Evolutionary conservation across 2,329 filamentous ascomycete genomes (phyloP), one percentile per base, ranked within the genome.

Genomic region (Xylariaceae sp.): DNA sequence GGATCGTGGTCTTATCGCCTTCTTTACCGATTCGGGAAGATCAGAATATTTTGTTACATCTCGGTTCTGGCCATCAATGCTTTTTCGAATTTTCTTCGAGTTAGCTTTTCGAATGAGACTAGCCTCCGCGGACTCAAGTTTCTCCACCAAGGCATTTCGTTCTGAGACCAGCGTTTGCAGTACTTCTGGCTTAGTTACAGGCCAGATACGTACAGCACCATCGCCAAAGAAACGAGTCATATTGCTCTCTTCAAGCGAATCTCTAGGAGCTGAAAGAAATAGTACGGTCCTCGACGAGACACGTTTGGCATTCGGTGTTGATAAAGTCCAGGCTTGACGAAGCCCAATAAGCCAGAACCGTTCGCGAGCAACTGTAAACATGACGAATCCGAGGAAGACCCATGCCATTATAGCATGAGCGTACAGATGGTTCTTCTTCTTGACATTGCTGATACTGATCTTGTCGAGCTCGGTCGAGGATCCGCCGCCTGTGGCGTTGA

Each of bases 271-370:
- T 1, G 89, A 88, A 1, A 92, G 89, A 72, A 96, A 96, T n/a
- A 99, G 82, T 6, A 97, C 92, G 1, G 92, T 97, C 23, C 92
- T 85, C 0, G 92, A 92, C 0, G 93, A 97, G 35, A 97, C 85
- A 15, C 92, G 88, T 62, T 86, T 88, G 23, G 91, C 83, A 67
- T 96, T 93, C 44, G 89, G 79, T 1, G 90, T 91, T 2, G 91
- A 90, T 51, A 96, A 80, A n/a, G 92, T 84, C 75, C 95, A 97
- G 1, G 93, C 93, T 74, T 97, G 94, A 60, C 93, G 89, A 46
- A 97, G 75, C 65, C 96, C 96, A 76, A 97, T 90, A 72, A 92
- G 96, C 81, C 88, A 97, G 64, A 99, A 87, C 68, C 87, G 87
- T 73, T 99, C 94, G 57, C 94, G 85, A 24, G 91, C 91, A 49